Evolutionary conservation across 352 stramenopile species (phyloP).

Genomic region (Pythium angustatum): DNA sequence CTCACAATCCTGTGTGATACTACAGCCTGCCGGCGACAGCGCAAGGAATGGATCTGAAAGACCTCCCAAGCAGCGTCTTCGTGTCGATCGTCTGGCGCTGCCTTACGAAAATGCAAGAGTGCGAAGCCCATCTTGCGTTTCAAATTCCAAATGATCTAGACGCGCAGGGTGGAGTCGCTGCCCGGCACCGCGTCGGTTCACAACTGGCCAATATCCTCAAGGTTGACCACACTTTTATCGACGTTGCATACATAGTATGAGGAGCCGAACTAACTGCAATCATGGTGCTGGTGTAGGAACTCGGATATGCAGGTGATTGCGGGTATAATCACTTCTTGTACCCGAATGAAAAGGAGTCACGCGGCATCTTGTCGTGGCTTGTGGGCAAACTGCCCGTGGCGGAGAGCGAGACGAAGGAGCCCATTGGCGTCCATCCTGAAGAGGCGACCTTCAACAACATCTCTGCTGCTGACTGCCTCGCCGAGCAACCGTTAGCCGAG

Average conservation of each 20-base stretch:
- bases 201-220: constrained; percentile 76
- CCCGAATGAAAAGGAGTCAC: constrained; percentile 80
- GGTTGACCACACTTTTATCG: constrained; percentile 25
- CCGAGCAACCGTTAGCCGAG: constrained; percentile 11
- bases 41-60: constrained; percentile 19
- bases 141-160: constrained; percentile 24
- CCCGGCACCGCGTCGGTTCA: constrained; percentile 72
- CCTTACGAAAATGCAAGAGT: constrained; percentile 39
- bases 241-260: neutral
- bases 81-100: constrained; percentile 50
- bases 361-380: constrained; percentile 78
- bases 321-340: constrained; percentile 91
- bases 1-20: neutral
- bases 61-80: constrained; percentile 47
- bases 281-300: constrained; percentile 38
- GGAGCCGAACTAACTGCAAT: neutral
- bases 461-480: neutral
- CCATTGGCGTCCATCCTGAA: neutral
- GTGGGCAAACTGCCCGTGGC: constrained; percentile 64
- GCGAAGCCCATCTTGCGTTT: constrained; percentile 33
- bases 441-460: neutral
- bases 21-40: constrained; percentile 5
- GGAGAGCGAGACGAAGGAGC: neutral
- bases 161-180: constrained; percentile 58
- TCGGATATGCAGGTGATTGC: constrained; percentile 82